Percentiles rank a stretch among this genome's conserved stretches.
Conservation (phyloP, 2,329 filamentous ascomycete species). For the Lomentospora prolificans region DNA sequence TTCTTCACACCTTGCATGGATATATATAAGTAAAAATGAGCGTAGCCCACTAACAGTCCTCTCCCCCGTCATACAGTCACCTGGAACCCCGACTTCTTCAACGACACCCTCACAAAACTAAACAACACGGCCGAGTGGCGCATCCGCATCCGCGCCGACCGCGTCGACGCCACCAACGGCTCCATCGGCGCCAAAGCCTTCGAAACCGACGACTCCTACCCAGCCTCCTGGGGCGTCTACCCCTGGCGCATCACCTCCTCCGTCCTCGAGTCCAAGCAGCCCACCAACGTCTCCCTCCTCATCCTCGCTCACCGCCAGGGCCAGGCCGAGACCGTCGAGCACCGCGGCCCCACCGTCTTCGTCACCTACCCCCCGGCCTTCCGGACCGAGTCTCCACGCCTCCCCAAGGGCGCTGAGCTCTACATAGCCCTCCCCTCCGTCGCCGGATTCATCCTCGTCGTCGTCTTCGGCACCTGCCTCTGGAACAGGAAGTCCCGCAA, state of each 20-base stretch:
- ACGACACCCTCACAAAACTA: constrained; percentile 24
- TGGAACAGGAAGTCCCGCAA: constrained; percentile 42
- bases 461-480: constrained; percentile 45
- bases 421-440: constrained; percentile 43
- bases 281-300: constrained; percentile 38
- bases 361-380: constrained; percentile 27
- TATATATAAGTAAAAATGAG: not conserved
- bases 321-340: constrained; percentile 17
- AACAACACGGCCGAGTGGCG: constrained; percentile 18
- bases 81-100: constrained; percentile 45
- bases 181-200: constrained; percentile 27
- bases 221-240: constrained; percentile 37
- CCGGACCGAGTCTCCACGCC: constrained; percentile 19
- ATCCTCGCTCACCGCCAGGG: constrained; percentile 29
- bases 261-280: constrained; percentile 25
- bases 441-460: constrained; percentile 34
- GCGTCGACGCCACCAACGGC: constrained; percentile 30
- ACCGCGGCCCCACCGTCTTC: constrained; percentile 31
- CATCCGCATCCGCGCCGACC: constrained; percentile 22
- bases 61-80: constrained; percentile 31
- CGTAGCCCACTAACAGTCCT: constrained; percentile 7
- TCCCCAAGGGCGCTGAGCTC: constrained; percentile 30
- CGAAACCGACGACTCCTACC: constrained; percentile 22
- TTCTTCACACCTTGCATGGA: not conserved
- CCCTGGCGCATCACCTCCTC: constrained; percentile 29